phyloP scores from a whole-genome alignment of 805 yeast genomes.

The Cyberlindnera subsufficiens region DNA sequence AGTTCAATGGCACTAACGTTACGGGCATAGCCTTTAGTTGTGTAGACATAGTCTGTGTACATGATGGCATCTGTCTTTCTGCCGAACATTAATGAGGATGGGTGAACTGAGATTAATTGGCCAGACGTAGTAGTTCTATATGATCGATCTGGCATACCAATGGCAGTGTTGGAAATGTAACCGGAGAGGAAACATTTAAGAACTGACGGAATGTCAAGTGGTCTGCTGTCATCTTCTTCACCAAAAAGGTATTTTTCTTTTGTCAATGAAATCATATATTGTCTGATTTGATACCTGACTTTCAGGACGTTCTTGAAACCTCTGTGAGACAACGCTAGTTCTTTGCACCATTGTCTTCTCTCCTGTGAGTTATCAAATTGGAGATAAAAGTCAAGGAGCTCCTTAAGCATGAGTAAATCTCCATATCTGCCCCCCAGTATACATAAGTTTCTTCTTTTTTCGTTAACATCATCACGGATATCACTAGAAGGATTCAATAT shows the following conservation, averaged over 20 bases:
- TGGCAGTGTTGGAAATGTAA: slow-evolving; percentile 81
- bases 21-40: slow-evolving; percentile 89
- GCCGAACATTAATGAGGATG: slow-evolving; percentile 85
- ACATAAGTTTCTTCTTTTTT: slow-evolving; percentile 61
- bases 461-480: slow-evolving; percentile 77
- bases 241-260: slow-evolving; percentile 28
- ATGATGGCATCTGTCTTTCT: slow-evolving; percentile 76
- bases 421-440: slow-evolving; percentile 72
- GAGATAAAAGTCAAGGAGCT: slow-evolving; percentile 54
- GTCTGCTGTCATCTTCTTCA: slow-evolving; percentile 16
- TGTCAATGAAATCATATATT: slow-evolving; percentile 52
- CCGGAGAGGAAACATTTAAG: slow-evolving; percentile 81
- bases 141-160: slow-evolving; percentile 92
- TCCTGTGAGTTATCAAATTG: slow-evolving; percentile 45
- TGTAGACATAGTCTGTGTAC: slow-evolving; percentile 92
- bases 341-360: slow-evolving; percentile 76
- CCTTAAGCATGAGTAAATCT: slow-evolving; percentile 78
- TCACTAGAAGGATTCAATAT: slow-evolving; percentile 76
- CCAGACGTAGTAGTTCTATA: slow-evolving; percentile 82
- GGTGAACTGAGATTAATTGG: slow-evolving; percentile 83
- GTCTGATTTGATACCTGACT: slow-evolving; percentile 68
- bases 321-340: slow-evolving; percentile 65
- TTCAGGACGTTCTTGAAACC: slow-evolving; percentile 75
- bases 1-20: slow-evolving; percentile 77
- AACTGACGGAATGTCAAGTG: slow-evolving; percentile 49